Conservation (phyloP, 495 filamentous ascomycete species). For the Chaetomidium leptoderma region DNA sequence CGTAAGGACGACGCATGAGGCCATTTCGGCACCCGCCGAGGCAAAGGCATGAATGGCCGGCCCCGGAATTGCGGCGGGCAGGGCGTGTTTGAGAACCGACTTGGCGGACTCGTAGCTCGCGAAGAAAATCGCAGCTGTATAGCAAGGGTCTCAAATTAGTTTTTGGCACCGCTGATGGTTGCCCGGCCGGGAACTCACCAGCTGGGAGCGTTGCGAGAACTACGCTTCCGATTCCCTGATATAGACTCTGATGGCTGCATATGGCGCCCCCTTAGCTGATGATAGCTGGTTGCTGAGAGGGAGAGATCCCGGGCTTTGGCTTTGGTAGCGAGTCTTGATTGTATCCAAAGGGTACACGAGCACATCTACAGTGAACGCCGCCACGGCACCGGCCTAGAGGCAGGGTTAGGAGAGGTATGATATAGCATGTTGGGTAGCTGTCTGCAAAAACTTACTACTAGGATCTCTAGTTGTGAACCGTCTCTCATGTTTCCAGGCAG, state of each 20-base stretch:
- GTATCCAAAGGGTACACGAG: conserved; percentile 82
- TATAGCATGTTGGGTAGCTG: neutral
- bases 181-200: conserved; percentile 44
- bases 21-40: conserved; percentile 69
- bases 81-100: conserved; percentile 38
- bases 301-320: conserved; percentile 62
- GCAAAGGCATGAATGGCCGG: conserved; percentile 66
- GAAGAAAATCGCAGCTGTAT: conserved; percentile 87
- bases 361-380: conserved; percentile 75
- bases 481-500: no score
- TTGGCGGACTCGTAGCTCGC: conserved; percentile 80
- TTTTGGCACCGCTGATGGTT: neutral
- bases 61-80: conserved; percentile 48
- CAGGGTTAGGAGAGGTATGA: neutral
- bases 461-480: no score
- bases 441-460: no score
- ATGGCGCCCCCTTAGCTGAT: conserved; percentile 38
- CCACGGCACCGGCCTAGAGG: conserved; percentile 68
- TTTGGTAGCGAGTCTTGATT: conserved; percentile 80
- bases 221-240: conserved; percentile 85
- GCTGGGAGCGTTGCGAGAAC: conserved; percentile 84
- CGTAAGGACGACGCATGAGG: conserved; percentile 79
- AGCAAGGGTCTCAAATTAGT: neutral
- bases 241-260: conserved; percentile 58
- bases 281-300: conserved; percentile 32